Evolutionary conservation across 225 moss, liverwort and hornwort species (phyloP), one percentile per base, ranked within the genome.

Genomic region (Takakia lepidozioides): DNA sequence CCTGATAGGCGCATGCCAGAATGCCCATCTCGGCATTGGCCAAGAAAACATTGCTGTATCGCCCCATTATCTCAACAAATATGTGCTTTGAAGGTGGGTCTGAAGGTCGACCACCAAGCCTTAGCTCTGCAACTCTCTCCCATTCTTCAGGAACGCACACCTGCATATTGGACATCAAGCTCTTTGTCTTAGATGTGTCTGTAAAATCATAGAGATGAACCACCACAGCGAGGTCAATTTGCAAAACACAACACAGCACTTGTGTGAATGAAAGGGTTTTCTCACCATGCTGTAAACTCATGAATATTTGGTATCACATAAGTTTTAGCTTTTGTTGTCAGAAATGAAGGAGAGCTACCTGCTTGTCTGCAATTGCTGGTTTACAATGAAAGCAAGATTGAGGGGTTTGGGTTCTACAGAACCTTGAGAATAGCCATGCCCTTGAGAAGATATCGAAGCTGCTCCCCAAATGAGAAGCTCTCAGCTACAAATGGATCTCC

Each of bases 1-100:
- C 78, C 78, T 79, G 74, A 39, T 74, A 79, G 25, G 78, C 78
- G 56, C 78, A 79, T 16, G 78, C 78, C 32, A 79, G 78, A 49
- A 79, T 63, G 26, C 70, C 63, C 68, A 66, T 74, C 38, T 73
- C 72, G 37, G 48, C 65, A 46, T 74, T 74, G 7, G 73, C 70
- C 23, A 79, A 60, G 36, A 79, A 73, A 13, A 74, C 63, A 25
- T 79, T 79, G 35, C 74, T 79, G 60, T 79, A 79, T 19, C 78
- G 74, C 15, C 78, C 78, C 59, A 79, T 79, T 25, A 79, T 74
- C 60, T 79, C 78, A 50, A 79, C 74, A 54, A 69, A 79, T 3
- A 79, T 63, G 55, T 66, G 59, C 13, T 66, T 74, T 4, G 66
- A 62, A 28, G 70, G 74, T 18, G 70, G 68, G 18, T 79, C 78